Base-by-base conservation (phyloP, 371 early-diverging fungal species). In the Mycotypha africana region DNA sequence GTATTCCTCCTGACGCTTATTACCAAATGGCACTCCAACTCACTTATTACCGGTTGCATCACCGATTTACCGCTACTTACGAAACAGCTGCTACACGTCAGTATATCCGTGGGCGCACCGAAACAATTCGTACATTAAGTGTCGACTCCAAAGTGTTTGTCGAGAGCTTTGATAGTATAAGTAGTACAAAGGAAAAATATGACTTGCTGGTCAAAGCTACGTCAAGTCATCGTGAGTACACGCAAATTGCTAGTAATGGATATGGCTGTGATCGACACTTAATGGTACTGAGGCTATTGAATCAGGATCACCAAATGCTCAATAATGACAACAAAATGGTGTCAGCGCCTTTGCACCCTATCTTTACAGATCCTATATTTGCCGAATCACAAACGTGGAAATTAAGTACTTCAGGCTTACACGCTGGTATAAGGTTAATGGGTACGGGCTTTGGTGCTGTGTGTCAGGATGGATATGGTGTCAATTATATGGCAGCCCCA, bases 11-110 rank as follows among this genome's bases (percentile, higher is more conserved):
- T 1, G 94, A 95, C 58, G 92, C 93, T 0, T 94, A 78, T 62
- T 70, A 83, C 26, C 94, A 96, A 67, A 85, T 96, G 81, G 84
- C 81, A 0, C 49, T 95, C 21, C 94, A 95, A 63, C 60, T 93
- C 1, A 79, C 89, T 4, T 92, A 85, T 68, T 86, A 79, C 62
- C 82, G 85, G 39, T 47, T 86, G 9, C 86, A 91, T 51, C 62
- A 74, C 8, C 49, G 62, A 17, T 60, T 74, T 19, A 78, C 78
- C 2, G 61, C 89, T 0, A 89, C 89, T 4, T 93, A 93, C 53
- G 94, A 93, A 58, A 85, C 93, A 1, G 91, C 82, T 0, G 74
- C 81, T 17, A 92, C 91, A 1, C 81, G 94, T 25, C 62, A 78
- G 50, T 93, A 79, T 60, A 50, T 77, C 16, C 83, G 79, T 41